Evolutionary conservation across 768 basidiomycete genomes (phyloP), one percentile per base, ranked within the genome.

Genomic region (Suillus americanus): DNA sequence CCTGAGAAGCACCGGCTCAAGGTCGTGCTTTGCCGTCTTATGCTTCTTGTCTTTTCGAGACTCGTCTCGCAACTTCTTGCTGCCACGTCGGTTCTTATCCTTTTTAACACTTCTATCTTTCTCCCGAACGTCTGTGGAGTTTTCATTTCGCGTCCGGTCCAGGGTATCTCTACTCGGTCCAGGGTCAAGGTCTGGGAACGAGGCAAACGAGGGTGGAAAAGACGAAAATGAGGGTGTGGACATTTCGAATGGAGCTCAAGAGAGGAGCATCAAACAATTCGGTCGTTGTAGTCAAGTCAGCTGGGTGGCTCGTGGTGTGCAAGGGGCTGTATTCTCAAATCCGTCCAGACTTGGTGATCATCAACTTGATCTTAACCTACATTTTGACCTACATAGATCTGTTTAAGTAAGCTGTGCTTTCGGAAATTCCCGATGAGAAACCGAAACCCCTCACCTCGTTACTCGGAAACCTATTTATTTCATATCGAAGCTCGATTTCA

Each of bases 161-260:
- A 64, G 59, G 1, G 67, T 28, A 28, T 46, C 70, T 64, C 74
- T 72, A 61, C 79, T 82, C 5, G 82, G 74, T 4, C 79, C 81
- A 60, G 80, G 75, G 25, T 84, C 82, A n/a, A 85, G 64, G 61
- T 89, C 86, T 41, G 90, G 89, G 73, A 92, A 91, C 33, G 89
- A 89, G 16, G 82, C 72, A 73, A 91, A 92, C 2, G 87, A 86
- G 2, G 87, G 86, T 37, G 87, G 82, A 70, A 89, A 83, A 5
- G 86, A 86, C 3, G 83, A 82, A 74, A 86, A 88, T 4, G 88
- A 86, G 57, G 86, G 83, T 40, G 84, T 75, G 68, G 83, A 77
- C 83, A 87, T 72, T 65, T 65, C 63, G n/a, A 25, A 30, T 28
- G 18, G 40, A 59, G 18, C 5, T 30, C 23, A 57, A 57, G 38